A percentile compares a stretch with the other conserved stretches of the same genome.
phyloP scores from a whole-genome alignment of 768 basidiomycete genomes.

The Strobilomyces dryophilus region DNA sequence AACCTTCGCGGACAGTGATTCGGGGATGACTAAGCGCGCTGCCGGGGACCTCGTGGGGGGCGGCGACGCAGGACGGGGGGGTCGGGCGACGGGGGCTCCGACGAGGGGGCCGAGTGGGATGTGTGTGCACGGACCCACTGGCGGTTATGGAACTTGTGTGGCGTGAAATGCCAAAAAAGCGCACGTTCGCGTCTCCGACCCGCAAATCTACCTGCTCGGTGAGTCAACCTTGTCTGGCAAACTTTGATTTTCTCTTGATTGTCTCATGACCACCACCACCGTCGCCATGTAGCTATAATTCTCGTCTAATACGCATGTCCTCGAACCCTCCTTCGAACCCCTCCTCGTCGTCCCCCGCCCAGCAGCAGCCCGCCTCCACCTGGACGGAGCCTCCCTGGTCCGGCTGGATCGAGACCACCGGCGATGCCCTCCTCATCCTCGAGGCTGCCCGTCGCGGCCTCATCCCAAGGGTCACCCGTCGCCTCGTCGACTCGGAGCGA shows the following conservation, averaged over 20 bases:
- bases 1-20: constrained; percentile 28
- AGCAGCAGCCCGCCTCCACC: constrained; percentile 36
- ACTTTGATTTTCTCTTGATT: constrained; percentile 39
- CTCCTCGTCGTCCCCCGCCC: constrained; percentile 13
- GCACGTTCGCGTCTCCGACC: constrained; percentile 45
- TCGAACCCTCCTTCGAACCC: constrained; percentile 26
- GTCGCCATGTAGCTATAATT: not conserved
- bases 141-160: constrained; percentile 30
- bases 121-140: constrained; percentile 27
- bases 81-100: not conserved
- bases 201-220: constrained; percentile 63
- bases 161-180: constrained; percentile 33
- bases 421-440: constrained; percentile 93
- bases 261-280: constrained; percentile 14
- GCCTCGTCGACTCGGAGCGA: constrained; percentile 88
- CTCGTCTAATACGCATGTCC: constrained; percentile 16
- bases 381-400: constrained; percentile 90
- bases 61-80: not conserved
- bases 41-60: constrained; percentile 22
- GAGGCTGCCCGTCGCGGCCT: constrained; percentile 89
- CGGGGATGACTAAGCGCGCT: constrained; percentile 26
- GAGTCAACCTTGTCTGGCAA: constrained; percentile 62
- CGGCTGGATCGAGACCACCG: constrained; percentile 93
- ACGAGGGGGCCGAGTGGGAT: not conserved
- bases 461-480: constrained; percentile 87